Evolutionary conservation across 805 yeast species (phyloP), one percentile per base, ranked within the genome.

Genomic region (Spathaspora hagerdaliae): DNA sequence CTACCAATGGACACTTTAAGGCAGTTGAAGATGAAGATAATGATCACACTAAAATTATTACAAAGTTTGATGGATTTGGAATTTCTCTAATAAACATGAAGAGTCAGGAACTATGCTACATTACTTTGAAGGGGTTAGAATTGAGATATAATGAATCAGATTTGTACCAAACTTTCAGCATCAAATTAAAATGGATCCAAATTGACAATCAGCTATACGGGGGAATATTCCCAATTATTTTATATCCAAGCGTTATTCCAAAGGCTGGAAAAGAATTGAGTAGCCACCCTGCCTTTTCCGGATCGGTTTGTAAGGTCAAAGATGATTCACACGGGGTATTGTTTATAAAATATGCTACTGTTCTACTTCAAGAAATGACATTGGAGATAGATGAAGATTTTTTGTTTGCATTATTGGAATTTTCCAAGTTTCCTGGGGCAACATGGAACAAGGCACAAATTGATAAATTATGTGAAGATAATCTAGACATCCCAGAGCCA

Each of bases 321-420:
- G 99, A 91, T 64, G 90, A 87, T 43, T 73, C 87, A 5, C 96
- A 91, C 60, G 99, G 99, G 15, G 92, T 95, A 12, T 67, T 81
- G 11, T 91, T 85, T 60, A 83, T 92, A 60, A 95, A 95, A 62
- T 90, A 89, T 65, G 97, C 97, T 0, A 92, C 99, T 0, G 60
- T 87, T 1, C 68, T 95, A 46, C 64, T 94, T 41, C 99, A 94
- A 65, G 97, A 92, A 58, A 78, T 94, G 78, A 83, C 97, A 0
- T 67, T 94, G 38, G 98, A 94, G 58, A 77, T 92, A 38, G 99
- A 94, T 62, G 99, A 94, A 64, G 97, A 92, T 60, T 89, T 94
- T 63, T 62, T 92, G 52, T 83, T 84, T 60, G 89, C 96, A 0
- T 59, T 91, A 39, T 61, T 91, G 37, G 96, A 90, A 38, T 89